phyloP scores from a whole-genome alignment of 2,329 filamentous ascomycete species.

The Aquanectria penicillioides region DNA sequence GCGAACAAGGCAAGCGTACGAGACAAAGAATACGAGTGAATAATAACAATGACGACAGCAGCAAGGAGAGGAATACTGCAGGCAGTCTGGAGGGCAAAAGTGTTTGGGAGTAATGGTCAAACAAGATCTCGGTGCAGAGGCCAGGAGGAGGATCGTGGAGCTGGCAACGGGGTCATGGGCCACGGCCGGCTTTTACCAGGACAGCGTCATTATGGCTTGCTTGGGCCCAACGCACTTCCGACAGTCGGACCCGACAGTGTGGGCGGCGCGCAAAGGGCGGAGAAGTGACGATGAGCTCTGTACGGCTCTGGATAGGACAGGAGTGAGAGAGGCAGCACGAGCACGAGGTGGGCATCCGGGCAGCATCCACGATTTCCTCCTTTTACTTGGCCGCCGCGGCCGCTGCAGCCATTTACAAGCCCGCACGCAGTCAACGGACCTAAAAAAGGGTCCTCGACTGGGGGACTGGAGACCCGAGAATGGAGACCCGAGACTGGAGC shows the following conservation, averaged over 20 bases:
- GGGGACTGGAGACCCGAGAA: constrained; percentile 1
- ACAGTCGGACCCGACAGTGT: constrained; percentile 24
- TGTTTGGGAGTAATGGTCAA: constrained; percentile 6
- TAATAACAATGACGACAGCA: too few species aligned
- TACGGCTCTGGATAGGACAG: constrained; percentile 9
- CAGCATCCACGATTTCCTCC: neutral
- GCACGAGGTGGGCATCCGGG: neutral
- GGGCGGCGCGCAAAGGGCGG: constrained; percentile 22
- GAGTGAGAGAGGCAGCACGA: neutral
- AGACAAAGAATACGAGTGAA: too few species aligned
- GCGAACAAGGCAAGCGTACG: too few species aligned
- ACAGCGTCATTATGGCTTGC: constrained; percentile 22
- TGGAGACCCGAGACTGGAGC: constrained; percentile 10
- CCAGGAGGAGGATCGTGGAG: constrained; percentile 21
- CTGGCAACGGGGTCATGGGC: constrained; percentile 17
- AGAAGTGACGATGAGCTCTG: constrained; percentile 7
- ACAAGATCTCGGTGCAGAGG: constrained; percentile 15
- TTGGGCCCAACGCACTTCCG: constrained; percentile 17
- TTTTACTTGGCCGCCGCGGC: constrained; percentile 10
- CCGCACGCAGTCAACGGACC: constrained; percentile 8
- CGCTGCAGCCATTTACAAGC: constrained; percentile 17
- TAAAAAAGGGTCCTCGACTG: constrained; percentile 12
- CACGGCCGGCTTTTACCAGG: constrained; percentile 22
- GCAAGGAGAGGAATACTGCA: too few species aligned
- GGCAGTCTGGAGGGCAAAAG: constrained; percentile 7